A percentile compares a stretch with the other conserved stretches of the same genome.
Evolutionary conservation across 2,329 filamentous ascomycete species (phyloP).

Genomic region (Didymella sp.): DNA sequence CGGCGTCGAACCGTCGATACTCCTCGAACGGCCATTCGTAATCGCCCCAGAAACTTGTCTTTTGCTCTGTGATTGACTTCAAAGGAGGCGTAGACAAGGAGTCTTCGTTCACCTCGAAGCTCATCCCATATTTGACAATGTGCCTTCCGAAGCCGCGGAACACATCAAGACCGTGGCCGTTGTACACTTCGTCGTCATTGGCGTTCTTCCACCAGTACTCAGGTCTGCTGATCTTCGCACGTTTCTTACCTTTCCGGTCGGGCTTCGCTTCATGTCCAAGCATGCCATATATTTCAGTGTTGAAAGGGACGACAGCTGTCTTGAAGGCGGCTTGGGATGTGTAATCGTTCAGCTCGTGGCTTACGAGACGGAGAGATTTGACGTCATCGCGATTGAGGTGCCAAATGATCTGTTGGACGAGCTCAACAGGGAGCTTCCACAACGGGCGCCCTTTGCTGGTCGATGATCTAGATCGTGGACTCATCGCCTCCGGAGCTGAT

Average conservation of each 20-base stretch:
- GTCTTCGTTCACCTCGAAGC: constrained; percentile 69
- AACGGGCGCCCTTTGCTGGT: constrained; percentile 47
- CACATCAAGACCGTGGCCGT: constrained; percentile 67
- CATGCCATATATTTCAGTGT: constrained; percentile 67
- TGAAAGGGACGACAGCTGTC: constrained; percentile 71
- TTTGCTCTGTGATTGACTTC: constrained; percentile 63
- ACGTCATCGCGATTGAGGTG: constrained; percentile 66
- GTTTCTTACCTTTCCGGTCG: constrained; percentile 48
- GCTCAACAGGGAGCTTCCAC: constrained; percentile 63
- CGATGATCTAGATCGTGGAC: not conserved
- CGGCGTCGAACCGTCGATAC: constrained; percentile 65
- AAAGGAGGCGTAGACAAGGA: constrained; percentile 59
- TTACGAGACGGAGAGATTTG: constrained; percentile 67
- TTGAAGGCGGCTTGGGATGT: constrained; percentile 66
- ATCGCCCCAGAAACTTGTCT: constrained; percentile 67
- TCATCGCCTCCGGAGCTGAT: not conserved
- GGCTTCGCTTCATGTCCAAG: constrained; percentile 50
- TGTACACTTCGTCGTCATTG: constrained; percentile 54
- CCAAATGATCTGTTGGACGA: constrained; percentile 65
- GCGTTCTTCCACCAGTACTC: constrained; percentile 54
- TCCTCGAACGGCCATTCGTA: constrained; percentile 69
- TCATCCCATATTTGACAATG: constrained; percentile 70
- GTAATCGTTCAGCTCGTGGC: constrained; percentile 64
- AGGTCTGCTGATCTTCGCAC: constrained; percentile 33
- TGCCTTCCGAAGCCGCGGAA: constrained; percentile 67